Conservation (phyloP, 768 basidiomycete species). For the Daedalea quercina region DNA sequence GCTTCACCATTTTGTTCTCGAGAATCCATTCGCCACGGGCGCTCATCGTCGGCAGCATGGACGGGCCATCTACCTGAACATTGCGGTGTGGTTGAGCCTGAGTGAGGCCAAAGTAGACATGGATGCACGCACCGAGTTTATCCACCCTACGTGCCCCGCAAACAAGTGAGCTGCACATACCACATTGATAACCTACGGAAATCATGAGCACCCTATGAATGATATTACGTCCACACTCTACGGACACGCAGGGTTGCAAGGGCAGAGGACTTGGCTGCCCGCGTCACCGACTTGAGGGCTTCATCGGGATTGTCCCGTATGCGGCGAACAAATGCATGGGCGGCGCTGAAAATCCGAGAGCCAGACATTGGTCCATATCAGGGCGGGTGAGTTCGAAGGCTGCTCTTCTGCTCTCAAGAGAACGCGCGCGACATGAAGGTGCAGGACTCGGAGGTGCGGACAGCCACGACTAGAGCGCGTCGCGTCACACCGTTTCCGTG, state of each 20-base stretch:
- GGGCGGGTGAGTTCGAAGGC: background rate
- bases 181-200: conserved; percentile 45
- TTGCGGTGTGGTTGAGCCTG: background rate
- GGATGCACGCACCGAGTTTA: conserved; percentile 39
- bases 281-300: background rate
- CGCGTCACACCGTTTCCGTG: background rate
- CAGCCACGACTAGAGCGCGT: background rate
- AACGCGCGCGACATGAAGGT: too few species aligned
- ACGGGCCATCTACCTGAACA: conserved; percentile 60
- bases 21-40: conserved; percentile 52
- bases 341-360: background rate
- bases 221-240: background rate
- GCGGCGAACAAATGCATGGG: background rate
- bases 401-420: background rate
- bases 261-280: background rate
- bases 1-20: conserved; percentile 54
- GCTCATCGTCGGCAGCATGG: conserved; percentile 76
- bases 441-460: background rate
- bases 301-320: background rate
- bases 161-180: conserved; percentile 57
- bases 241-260: background rate
- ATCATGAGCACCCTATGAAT: background rate
- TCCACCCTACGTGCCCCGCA: conserved; percentile 50
- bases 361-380: background rate
- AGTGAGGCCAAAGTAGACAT: background rate